phyloP scores from a whole-genome alignment of 2,329 filamentous ascomycete genomes.

The Hypoxylon sp. region DNA sequence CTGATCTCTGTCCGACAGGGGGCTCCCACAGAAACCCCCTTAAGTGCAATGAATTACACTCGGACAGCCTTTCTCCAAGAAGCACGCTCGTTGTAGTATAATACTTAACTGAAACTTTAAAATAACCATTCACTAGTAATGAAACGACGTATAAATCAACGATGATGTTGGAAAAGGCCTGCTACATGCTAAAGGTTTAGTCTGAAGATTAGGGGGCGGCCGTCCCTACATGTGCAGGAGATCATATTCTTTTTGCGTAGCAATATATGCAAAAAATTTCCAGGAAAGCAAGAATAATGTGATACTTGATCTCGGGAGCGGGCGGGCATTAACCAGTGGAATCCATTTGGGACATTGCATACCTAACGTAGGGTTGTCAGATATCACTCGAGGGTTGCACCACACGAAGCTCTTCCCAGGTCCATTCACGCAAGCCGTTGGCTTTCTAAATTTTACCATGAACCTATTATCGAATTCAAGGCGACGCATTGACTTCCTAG shows the following conservation, averaged over 20 bases:
- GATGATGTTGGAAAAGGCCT: background rate
- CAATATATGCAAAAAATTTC: background rate
- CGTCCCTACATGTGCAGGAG: slow-evolving; percentile 5
- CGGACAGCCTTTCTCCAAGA: background rate
- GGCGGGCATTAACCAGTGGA: slow-evolving; percentile 5
- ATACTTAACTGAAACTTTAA: background rate
- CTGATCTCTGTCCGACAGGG: slow-evolving; percentile 23
- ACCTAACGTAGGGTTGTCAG: background rate
- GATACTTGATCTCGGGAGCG: background rate
- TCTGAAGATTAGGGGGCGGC: background rate
- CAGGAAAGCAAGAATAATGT: slow-evolving; percentile 9
- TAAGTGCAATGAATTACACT: background rate
- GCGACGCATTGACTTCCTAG: slow-evolving; percentile 37
- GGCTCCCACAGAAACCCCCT: slow-evolving; percentile 18
- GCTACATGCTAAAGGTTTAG: background rate
- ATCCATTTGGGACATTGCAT: slow-evolving; percentile 11
- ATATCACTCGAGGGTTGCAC: slow-evolving; percentile 5
- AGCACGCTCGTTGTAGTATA: background rate
- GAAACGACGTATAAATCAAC: background rate
- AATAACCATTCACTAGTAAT: background rate
- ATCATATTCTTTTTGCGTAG: slow-evolving; percentile 11
- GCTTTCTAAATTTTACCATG: slow-evolving; percentile 10
- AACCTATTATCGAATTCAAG: slow-evolving; percentile 19
- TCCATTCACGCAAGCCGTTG: slow-evolving; percentile 5
- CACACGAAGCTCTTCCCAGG: slow-evolving; percentile 6